A percentile compares a stretch with the other conserved stretches of the same genome.
Evolutionary conservation across 176 grass and related monocot genomes (phyloP).

Genomic region (Bolboschoenus planiculmis): DNA sequence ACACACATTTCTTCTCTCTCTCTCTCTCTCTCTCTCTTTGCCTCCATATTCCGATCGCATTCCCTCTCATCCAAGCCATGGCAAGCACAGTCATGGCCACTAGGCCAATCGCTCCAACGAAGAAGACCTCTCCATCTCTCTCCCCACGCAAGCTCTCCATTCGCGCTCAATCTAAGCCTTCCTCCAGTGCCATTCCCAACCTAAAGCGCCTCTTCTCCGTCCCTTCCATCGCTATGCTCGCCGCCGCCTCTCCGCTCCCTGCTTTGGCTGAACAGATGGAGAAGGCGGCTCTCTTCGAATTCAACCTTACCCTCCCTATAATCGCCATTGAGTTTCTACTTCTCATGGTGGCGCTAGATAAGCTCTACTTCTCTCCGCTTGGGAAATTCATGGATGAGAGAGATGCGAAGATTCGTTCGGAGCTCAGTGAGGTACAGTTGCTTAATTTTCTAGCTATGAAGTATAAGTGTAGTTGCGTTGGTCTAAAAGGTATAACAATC

Average conservation of each 20-base stretch:
- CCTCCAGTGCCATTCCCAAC: slow-evolving; percentile 4
- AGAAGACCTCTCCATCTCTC: not conserved
- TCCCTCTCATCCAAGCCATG: not conserved
- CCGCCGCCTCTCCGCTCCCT: slow-evolving; percentile 46
- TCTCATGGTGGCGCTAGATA: slow-evolving; percentile 96
- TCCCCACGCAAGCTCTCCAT: slow-evolving; percentile 51
- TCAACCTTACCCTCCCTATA: slow-evolving; percentile 78
- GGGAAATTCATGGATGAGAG: slow-evolving; percentile 97
- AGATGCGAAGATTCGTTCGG: slow-evolving; percentile 75
- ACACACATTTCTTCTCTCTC: not conserved
- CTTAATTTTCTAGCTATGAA: not conserved
- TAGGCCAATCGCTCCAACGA: not conserved
- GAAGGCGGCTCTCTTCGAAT: slow-evolving; percentile 90
- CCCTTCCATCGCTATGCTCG: slow-evolving; percentile 39
- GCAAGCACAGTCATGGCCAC: slow-evolving; percentile 26
- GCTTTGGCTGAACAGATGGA: slow-evolving; percentile 94
- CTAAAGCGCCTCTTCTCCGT: slow-evolving; percentile 14
- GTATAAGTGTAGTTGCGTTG: not conserved
- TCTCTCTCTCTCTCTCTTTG: not conserved
- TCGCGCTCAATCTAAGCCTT: slow-evolving; percentile 44
- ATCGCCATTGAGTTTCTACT: slow-evolving; percentile 88
- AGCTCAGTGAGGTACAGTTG: slow-evolving; percentile 46
- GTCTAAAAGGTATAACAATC: not conserved
- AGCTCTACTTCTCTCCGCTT: slow-evolving; percentile 87
- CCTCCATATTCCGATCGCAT: not conserved